A percentile compares a stretch with the other conserved stretches of the same genome.
These are phyloP conservation scores for Paecilomyces formosus DNA, from an alignment of 2,329 filamentous ascomycete genomes.

Conservation along the genomic window DNA sequence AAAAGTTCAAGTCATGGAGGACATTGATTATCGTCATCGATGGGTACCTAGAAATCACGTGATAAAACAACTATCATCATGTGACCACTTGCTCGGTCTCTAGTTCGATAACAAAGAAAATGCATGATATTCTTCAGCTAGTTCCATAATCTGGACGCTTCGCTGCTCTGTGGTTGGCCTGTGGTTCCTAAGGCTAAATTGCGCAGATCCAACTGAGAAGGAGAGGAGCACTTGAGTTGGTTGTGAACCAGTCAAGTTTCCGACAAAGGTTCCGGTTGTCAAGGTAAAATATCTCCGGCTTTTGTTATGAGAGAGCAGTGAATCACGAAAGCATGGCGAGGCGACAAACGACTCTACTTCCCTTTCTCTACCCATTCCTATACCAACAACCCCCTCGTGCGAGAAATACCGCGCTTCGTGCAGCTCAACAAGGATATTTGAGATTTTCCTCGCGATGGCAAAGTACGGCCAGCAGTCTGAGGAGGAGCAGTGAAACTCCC, in stretches of 20 bases:
- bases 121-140: background rate
- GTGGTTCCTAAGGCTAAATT: background rate
- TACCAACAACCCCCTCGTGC: slow-evolving; percentile 10
- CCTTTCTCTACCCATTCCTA: slow-evolving; percentile 28
- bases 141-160: background rate
- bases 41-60: background rate
- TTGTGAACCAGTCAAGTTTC: background rate
- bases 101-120: background rate
- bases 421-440: slow-evolving; percentile 1
- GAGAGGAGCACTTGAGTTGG: background rate
- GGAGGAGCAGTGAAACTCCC: slow-evolving; percentile 6
- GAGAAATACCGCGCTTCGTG: slow-evolving; percentile 6
- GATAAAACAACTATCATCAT: background rate
- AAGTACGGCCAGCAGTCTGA: slow-evolving; percentile 10
- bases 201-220: background rate
- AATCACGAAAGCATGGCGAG: slow-evolving; percentile 7
- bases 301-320: background rate
- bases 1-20: too few relatives aligned
- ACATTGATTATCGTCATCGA: background rate
- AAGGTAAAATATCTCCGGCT: background rate
- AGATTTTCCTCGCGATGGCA: slow-evolving; percentile 13
- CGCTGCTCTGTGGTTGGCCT: background rate
- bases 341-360: slow-evolving; percentile 16
- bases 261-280: background rate
- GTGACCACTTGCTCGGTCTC: background rate